A percentile compares a stretch with the other conserved stretches of the same genome.
Conservation (phyloP, 2,329 filamentous ascomycete species). For the Fusarium brevicatenulatum region DNA sequence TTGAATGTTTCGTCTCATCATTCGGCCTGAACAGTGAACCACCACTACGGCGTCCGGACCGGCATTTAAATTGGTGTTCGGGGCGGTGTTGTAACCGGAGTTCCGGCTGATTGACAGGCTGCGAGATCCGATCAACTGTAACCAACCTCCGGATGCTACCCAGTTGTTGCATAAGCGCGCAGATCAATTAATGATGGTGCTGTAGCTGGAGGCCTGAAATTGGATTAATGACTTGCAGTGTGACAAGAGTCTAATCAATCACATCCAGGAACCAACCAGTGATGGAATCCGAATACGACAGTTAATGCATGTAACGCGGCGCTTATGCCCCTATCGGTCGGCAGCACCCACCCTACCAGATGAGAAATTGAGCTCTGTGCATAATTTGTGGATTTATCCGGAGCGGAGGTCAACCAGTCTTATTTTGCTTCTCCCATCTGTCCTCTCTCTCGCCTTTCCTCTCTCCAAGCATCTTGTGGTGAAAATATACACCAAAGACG, state of each 20-base stretch:
- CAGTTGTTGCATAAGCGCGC: conserved; percentile 15
- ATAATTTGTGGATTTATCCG: conserved; percentile 45
- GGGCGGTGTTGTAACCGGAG: not conserved
- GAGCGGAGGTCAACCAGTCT: conserved; percentile 36
- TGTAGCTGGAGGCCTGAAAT: not conserved
- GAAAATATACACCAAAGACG: conserved; percentile 31
- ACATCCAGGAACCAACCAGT: not conserved
- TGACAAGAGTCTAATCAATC: not conserved
- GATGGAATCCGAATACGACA: conserved; percentile 24
- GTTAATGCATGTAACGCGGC: conserved; percentile 28
- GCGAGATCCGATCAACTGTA: not conserved
- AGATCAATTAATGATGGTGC: not conserved
- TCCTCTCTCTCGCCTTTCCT: conserved; percentile 30
- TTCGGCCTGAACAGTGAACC: not conserved
- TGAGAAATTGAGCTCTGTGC: conserved; percentile 45
- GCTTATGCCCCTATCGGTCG: conserved; percentile 8
- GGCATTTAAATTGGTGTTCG: not conserved
- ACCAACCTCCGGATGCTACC: not conserved
- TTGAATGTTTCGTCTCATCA: conserved; percentile 7
- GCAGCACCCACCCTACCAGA: conserved; percentile 20
- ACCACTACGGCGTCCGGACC: conserved; percentile 5
- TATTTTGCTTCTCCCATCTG: conserved; percentile 36
- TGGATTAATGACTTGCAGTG: not conserved
- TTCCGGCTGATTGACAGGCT: not conserved
- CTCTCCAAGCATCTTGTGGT: conserved; percentile 32